These are phyloP conservation scores for Cystobasidium ongulense DNA, from an alignment of 768 basidiomycete genomes.

Conservation along the genomic window DNA sequence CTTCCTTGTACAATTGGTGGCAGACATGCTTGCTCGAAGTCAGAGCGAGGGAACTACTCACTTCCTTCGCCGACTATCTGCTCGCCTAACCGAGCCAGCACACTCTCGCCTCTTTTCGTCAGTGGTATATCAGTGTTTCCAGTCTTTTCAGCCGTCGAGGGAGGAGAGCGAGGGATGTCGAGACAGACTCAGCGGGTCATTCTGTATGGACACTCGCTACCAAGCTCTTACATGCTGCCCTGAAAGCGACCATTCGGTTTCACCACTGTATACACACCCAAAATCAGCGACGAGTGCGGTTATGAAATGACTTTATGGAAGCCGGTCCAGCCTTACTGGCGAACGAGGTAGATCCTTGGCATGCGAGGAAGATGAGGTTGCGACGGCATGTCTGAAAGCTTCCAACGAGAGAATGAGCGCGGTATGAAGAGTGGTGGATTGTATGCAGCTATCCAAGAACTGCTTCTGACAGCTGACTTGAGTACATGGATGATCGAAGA, in stretches of 20 bases:
- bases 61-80: constrained; percentile 25
- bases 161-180: not conserved
- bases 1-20: not conserved
- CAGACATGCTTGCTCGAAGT: not conserved
- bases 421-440: not conserved
- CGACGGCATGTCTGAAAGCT: constrained; percentile 11
- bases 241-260: constrained; percentile 25
- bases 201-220: not conserved
- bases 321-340: constrained; percentile 4
- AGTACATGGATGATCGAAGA: no score
- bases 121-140: constrained; percentile 24
- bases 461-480: no score
- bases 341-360: constrained; percentile 24
- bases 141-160: constrained; percentile 1
- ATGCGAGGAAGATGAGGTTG: constrained; percentile 31
- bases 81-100: constrained; percentile 13
- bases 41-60: not conserved
- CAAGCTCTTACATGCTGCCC: constrained; percentile 21
- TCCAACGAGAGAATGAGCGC: not conserved
- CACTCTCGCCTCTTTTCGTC: constrained; percentile 17
- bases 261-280: not conserved
- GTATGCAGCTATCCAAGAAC: no score
- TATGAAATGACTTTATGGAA: not conserved
- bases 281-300: not conserved
- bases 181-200: not conserved